Percentiles rank a stretch among this genome's conserved stretches.
These are phyloP conservation scores for Fusarium albosuccineum DNA, from an alignment of 2,329 filamentous ascomycete genomes.

Conservation along the genomic window DNA sequence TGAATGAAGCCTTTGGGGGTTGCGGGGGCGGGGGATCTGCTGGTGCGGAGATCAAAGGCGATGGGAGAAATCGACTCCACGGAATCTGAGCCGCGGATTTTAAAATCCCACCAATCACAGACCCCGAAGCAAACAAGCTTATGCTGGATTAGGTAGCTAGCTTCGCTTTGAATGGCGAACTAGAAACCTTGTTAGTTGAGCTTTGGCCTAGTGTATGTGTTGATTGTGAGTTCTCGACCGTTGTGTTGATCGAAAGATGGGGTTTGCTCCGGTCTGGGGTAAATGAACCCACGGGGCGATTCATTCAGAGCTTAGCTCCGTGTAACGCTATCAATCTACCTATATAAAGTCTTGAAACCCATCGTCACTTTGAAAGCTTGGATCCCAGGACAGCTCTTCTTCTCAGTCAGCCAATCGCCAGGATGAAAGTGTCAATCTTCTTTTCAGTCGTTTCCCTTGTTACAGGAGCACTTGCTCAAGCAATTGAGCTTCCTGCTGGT, in stretches of 20 bases:
- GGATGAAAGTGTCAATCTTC: conserved; percentile 42
- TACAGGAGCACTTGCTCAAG: conserved; percentile 31
- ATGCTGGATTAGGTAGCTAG: conserved; percentile 1
- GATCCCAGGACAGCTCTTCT: conserved; percentile 1
- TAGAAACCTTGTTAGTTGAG: background rate
- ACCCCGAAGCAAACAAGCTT: conserved; percentile 17
- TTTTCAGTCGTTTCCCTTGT: conserved; percentile 37
- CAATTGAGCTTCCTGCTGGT: conserved; percentile 41
- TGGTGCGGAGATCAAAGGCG: conserved; percentile 6
- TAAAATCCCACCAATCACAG: conserved; percentile 8
- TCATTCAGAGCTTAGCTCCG: conserved; percentile 19
- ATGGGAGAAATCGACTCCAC: conserved; percentile 41
- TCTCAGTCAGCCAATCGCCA: background rate
- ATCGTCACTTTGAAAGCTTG: background rate
- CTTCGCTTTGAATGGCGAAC: background rate
- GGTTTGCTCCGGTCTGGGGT: conserved; percentile 1
- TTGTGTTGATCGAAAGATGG: background rate
- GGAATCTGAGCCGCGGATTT: conserved; percentile 37
- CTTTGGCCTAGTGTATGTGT: conserved; percentile 8
- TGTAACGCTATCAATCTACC: background rate
- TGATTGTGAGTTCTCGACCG: background rate
- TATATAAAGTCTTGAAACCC: conserved; percentile 22
- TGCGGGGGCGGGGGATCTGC: conserved; percentile 38
- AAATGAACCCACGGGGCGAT: conserved; percentile 14
- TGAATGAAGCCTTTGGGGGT: conserved; percentile 22